These are phyloP conservation scores for Peronosclerospora sorghi DNA, from an alignment of 352 stramenopile genomes.

Conservation along the genomic window DNA sequence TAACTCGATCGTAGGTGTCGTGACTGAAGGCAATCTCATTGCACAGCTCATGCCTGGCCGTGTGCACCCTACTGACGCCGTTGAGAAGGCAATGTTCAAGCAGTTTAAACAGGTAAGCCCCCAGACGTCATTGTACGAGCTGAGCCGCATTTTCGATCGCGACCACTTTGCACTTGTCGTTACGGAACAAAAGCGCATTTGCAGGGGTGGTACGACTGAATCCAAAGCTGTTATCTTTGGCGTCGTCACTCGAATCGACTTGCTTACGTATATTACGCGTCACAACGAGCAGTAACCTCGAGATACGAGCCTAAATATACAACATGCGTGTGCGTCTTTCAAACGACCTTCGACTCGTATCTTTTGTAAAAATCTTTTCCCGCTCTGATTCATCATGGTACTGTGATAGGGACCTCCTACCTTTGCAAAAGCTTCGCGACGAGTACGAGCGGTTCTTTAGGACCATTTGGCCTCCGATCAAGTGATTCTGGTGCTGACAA, in stretches of 20 bases:
- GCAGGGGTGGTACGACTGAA: slow-evolving; percentile 52
- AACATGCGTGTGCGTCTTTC: not conserved
- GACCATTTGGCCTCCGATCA: slow-evolving; percentile 19
- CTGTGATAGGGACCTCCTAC: too few species aligned
- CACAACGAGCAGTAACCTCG: slow-evolving; percentile 29
- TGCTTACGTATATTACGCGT: slow-evolving; percentile 91
- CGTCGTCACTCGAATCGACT: slow-evolving; percentile 93
- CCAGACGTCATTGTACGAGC: slow-evolving; percentile 83
- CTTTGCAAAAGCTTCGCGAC: slow-evolving; percentile 28
- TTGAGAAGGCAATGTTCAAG: slow-evolving; percentile 92
- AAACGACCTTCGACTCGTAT: slow-evolving; percentile 1
- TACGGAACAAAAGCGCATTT: slow-evolving; percentile 88
- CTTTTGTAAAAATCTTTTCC: slow-evolving; percentile 19
- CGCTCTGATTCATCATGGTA: slow-evolving; percentile 4
- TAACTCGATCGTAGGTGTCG: slow-evolving; percentile 89
- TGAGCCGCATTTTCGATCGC: slow-evolving; percentile 91
- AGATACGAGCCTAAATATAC: not conserved
- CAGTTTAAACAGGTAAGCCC: slow-evolving; percentile 92
- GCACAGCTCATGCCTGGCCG: slow-evolving; percentile 84
- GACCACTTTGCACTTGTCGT: slow-evolving; percentile 94
- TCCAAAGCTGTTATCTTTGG: slow-evolving; percentile 88
- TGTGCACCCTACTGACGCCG: slow-evolving; percentile 74
- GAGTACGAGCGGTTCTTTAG: slow-evolving; percentile 32
- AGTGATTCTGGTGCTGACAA: slow-evolving; percentile 45
- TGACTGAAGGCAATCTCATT: slow-evolving; percentile 94